These are phyloP conservation scores for Calonectria ilicicola DNA, from an alignment of 2,329 filamentous ascomycete genomes.

Conservation along the genomic window DNA sequence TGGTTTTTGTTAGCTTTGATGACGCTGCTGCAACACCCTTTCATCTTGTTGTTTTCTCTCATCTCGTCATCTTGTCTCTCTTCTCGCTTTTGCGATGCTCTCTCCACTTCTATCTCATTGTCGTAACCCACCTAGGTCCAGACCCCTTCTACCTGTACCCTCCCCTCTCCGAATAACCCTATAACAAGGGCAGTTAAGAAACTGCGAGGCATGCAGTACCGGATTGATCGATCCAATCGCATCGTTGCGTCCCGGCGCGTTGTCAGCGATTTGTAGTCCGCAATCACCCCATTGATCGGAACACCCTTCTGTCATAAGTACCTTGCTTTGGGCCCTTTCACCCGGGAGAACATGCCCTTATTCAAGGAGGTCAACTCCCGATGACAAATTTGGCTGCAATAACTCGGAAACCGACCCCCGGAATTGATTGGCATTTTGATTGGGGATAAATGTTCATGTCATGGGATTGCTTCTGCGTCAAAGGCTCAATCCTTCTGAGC, in stretches of 20 bases:
- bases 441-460: conserved; percentile 13
- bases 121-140: neutral
- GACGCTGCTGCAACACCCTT: neutral
- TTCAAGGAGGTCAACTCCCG: neutral
- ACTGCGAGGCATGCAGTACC: conserved; percentile 13
- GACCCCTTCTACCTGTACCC: neutral
- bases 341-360: neutral
- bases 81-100: neutral
- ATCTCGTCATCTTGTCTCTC: conserved; percentile 15
- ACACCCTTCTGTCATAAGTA: neutral
- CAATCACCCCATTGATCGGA: conserved; percentile 24
- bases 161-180: conserved; percentile 13
- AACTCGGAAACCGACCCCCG: conserved; percentile 1
- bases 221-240: conserved; percentile 25
- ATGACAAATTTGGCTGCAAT: neutral
- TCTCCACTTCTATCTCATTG: neutral
- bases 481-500: conserved; percentile 34
- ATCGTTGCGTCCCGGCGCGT: neutral
- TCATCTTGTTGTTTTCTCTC: conserved; percentile 1
- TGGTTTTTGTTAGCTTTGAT: neutral
- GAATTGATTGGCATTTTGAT: conserved; percentile 21
- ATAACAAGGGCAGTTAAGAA: conserved; percentile 13
- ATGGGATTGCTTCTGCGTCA: conserved; percentile 33
- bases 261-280: conserved; percentile 9
- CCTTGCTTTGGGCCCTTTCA: neutral